These are phyloP conservation scores for Sugiyamaella pinicola DNA, from an alignment of 1,139 yeast genomes.

Conservation along the genomic window DNA sequence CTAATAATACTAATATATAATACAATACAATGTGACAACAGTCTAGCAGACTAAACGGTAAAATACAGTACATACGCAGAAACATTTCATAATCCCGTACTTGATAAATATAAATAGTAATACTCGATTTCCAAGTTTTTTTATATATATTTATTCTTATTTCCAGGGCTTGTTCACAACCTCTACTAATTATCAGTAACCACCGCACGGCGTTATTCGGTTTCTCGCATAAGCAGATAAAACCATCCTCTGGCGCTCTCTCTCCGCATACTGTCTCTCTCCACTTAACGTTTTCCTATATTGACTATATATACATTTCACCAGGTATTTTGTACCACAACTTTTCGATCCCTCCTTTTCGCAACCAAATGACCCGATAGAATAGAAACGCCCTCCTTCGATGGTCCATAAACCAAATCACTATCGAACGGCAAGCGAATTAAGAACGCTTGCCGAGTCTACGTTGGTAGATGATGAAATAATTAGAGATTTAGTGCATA, in stretches of 20 bases:
- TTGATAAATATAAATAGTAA: no score
- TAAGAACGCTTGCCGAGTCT: constrained; percentile 29
- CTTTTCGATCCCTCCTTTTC: background rate
- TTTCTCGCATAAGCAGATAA: background rate
- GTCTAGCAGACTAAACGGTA: no score
- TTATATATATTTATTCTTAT: no score
- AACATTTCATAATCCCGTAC: no score
- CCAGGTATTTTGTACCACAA: background rate
- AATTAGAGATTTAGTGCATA: constrained; percentile 32
- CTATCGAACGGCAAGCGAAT: constrained; percentile 27
- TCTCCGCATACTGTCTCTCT: constrained; percentile 11
- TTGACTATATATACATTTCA: background rate
- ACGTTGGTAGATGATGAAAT: constrained; percentile 30
- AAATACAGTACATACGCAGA: no score
- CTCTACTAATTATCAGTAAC: no score
- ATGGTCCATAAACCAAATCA: constrained; percentile 17
- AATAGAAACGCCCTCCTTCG: background rate
- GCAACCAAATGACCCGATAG: constrained; percentile 3
- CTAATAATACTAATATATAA: background rate
- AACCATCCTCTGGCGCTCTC: background rate
- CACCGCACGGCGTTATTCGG: background rate
- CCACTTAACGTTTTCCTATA: no score
- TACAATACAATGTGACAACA: no score
- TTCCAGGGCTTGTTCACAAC: no score
- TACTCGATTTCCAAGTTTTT: no score